phyloP scores from a whole-genome alignment of 805 yeast genomes.

The Metschnikowia aberdeeniae region DNA sequence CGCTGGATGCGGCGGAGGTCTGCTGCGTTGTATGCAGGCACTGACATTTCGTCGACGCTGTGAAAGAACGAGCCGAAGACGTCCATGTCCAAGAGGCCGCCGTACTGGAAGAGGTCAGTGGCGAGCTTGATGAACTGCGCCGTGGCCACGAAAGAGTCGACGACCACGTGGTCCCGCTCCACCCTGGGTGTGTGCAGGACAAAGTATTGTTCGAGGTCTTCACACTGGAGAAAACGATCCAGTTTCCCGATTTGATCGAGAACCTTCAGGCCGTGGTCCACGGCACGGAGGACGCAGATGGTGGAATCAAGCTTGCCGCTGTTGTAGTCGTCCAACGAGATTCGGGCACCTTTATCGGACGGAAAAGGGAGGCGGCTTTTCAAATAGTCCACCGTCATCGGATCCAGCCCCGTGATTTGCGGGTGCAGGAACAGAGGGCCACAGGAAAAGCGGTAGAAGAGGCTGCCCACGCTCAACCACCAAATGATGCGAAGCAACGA shows the following conservation, averaged over 20 bases:
- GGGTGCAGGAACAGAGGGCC: constrained; percentile 21
- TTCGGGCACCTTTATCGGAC: neutral
- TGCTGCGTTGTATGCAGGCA: neutral
- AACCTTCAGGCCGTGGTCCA: constrained; percentile 10
- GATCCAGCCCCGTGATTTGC: constrained; percentile 2
- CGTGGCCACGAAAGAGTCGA: constrained; percentile 32
- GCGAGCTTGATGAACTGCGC: constrained; percentile 23
- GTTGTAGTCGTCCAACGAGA: neutral
- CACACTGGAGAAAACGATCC: constrained; percentile 4
- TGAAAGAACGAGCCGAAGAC: neutral
- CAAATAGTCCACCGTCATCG: neutral
- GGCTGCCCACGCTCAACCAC: constrained; percentile 19
- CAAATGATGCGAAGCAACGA: constrained; percentile 22
- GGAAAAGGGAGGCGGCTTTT: neutral
- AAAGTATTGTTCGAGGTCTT: constrained; percentile 7
- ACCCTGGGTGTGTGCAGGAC: constrained; percentile 3
- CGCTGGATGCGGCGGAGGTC: neutral
- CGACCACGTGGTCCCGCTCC: constrained; percentile 23
- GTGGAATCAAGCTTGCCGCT: constrained; percentile 6
- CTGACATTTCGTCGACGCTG: neutral
- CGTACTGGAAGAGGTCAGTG: constrained; percentile 1
- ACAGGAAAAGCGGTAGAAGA: constrained; percentile 14
- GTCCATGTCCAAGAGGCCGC: neutral
- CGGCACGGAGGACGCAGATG: constrained; percentile 12
- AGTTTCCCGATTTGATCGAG: constrained; percentile 10